These are phyloP conservation scores for Sugiyamaella xylanicola DNA, from an alignment of 1,139 yeast genomes.

Conservation along the genomic window DNA sequence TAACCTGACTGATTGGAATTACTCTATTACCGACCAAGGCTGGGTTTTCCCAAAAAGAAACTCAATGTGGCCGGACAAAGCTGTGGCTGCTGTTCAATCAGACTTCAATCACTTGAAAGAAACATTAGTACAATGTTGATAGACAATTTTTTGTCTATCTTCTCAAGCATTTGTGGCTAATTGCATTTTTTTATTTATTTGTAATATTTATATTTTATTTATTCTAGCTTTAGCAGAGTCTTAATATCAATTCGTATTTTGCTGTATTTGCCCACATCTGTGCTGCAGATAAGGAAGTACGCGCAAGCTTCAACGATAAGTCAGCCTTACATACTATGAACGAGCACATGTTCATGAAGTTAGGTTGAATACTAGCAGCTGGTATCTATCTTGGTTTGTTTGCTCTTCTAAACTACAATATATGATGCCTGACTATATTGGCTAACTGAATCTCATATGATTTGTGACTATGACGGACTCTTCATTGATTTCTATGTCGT, in stretches of 20 bases:
- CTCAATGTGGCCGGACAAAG: slow-evolving; percentile 13
- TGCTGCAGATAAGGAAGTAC: no score
- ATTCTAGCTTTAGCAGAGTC: no score
- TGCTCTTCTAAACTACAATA: no score
- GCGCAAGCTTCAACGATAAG: no score
- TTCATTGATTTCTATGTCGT: slow-evolving; percentile 3
- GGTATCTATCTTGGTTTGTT: background rate
- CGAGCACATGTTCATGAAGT: no score
- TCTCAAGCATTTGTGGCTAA: background rate
- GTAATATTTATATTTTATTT: no score
- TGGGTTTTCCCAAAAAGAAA: slow-evolving; percentile 14
- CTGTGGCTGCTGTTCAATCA: slow-evolving; percentile 8
- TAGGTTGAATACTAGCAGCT: no score
- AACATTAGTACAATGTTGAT: background rate
- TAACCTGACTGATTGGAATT: slow-evolving; percentile 5
- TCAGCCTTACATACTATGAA: no score
- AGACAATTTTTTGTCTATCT: background rate
- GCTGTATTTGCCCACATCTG: no score
- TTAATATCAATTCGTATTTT: no score
- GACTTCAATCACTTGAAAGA: slow-evolving; percentile 17
- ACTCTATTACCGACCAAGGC: slow-evolving; percentile 8
- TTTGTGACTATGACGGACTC: slow-evolving; percentile 10
- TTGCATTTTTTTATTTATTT: background rate
- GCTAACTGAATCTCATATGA: background rate
- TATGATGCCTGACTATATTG: background rate